Evolutionary conservation across 805 yeast species (phyloP).

Genomic region (Kuraishia borneana): DNA sequence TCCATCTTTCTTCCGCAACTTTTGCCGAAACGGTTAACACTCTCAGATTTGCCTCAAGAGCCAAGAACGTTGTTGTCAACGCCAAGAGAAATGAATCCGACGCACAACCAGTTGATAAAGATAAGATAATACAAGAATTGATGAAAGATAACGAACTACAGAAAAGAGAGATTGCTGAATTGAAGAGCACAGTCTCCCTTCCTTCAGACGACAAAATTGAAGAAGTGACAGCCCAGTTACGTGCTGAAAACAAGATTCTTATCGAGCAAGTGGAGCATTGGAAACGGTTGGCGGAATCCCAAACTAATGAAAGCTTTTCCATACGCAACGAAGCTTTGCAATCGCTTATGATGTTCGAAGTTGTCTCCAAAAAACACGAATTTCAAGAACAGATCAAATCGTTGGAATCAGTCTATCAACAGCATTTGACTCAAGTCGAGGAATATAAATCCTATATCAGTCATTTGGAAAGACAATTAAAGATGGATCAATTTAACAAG

Average conservation of each 20-base stretch:
- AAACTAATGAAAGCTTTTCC: conserved; percentile 25
- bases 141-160: conserved; percentile 51
- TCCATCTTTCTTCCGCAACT: conserved; percentile 51
- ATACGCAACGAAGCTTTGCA: conserved; percentile 50
- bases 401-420: conserved; percentile 35
- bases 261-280: conserved; percentile 62
- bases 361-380: conserved; percentile 10
- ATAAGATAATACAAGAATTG: conserved; percentile 44
- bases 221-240: conserved; percentile 18
- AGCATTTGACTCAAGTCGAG: conserved; percentile 39
- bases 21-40: conserved; percentile 80
- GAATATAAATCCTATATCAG: conserved; percentile 48
- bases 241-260: conserved; percentile 52
- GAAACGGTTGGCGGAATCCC: conserved; percentile 44
- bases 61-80: conserved; percentile 69
- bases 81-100: conserved; percentile 41
- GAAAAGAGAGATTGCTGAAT: conserved; percentile 34
- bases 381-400: conserved; percentile 31
- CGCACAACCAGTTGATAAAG: conserved; percentile 22
- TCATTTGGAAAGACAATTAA: conserved; percentile 47
- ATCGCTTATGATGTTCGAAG: conserved; percentile 36
- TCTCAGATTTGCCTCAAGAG: conserved; percentile 84
- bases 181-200: conserved; percentile 13
- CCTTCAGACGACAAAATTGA: neutral
- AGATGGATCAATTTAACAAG: conserved; percentile 7